Conservation (phyloP, 2,329 filamentous ascomycete species). For the Fusarium robinianum region DNA sequence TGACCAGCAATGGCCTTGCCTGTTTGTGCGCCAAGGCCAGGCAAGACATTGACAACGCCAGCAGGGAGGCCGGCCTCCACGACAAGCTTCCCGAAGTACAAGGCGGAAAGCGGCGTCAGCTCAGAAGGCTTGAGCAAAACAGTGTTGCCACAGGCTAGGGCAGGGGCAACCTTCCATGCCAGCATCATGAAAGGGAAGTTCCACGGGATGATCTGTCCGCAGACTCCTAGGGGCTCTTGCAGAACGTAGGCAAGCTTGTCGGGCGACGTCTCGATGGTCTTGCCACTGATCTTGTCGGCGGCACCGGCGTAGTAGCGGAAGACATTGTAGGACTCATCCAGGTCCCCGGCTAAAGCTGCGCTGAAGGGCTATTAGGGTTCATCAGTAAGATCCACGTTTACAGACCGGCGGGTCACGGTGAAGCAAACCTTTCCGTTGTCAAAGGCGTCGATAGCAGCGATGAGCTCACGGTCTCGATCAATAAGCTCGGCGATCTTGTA, state of each 20-base stretch:
- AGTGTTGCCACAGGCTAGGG: slow-evolving; percentile 62
- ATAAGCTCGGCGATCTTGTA: slow-evolving; percentile 32
- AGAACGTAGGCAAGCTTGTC: slow-evolving; percentile 70
- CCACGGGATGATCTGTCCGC: slow-evolving; percentile 67
- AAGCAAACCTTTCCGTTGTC: slow-evolving; percentile 33
- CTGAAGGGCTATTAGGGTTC: slow-evolving; percentile 19
- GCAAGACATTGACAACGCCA: slow-evolving; percentile 72
- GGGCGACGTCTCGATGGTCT: slow-evolving; percentile 67
- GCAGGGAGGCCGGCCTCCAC: slow-evolving; percentile 73
- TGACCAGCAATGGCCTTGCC: slow-evolving; percentile 68
- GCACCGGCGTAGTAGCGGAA: slow-evolving; percentile 71
- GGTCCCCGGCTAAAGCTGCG: slow-evolving; percentile 59
- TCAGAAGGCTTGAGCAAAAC: slow-evolving; percentile 63
- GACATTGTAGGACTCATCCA: slow-evolving; percentile 48
- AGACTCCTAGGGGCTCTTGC: slow-evolving; percentile 70
- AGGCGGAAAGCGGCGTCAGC: slow-evolving; percentile 61
- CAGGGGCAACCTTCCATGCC: slow-evolving; percentile 72
- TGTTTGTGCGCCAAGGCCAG: slow-evolving; percentile 65
- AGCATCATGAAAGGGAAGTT: slow-evolving; percentile 48
- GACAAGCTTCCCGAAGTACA: slow-evolving; percentile 65
- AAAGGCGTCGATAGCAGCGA: slow-evolving; percentile 32
- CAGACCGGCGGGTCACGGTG: background rate
- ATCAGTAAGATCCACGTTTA: background rate
- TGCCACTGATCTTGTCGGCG: slow-evolving; percentile 71
- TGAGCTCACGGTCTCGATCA: slow-evolving; percentile 32